Evolutionary conservation across 495 filamentous ascomycete genomes (phyloP), one percentile per base, ranked within the genome.

Genomic region (Cercophora newfieldiana): DNA sequence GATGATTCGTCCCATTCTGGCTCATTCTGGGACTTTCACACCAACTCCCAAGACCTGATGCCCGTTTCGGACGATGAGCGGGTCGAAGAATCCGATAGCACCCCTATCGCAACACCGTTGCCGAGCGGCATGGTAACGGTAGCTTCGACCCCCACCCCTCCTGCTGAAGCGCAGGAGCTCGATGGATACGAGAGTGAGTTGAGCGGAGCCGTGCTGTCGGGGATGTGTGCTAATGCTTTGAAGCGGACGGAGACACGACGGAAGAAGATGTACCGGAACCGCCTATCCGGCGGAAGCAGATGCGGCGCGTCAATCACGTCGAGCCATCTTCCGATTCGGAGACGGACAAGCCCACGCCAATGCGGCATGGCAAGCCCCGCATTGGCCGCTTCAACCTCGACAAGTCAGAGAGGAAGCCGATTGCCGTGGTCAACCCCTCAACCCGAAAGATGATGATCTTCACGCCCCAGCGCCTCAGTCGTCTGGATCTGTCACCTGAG

Each of bases 201-300:
- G 61, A 62, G 33, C 33, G 24, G 24, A 3, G 12, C 71, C 67
- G 69, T 56, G 65, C 64, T 56, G 26, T 21, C n/a, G n/a, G n/a
- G n/a, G 63, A 61, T 33, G 44, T 62, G 64, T 85, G 77, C 90
- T 92, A 85, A 92, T 75, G 44, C 44, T 61, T 60, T 48, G 60
- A 69, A 94, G 91, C 89, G 74, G 91, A 94, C 78, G 91, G 91
- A 61, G 91, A 93, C 68, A 94, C 91, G 44, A 94, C 91, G 68
- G 91, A 94, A 70, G 91, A 94, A 79, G 91, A 93, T 61, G 79
- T 88, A 6, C 87, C 87, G 55, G 85, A 82, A 63, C 80, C 78
- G 21, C 69, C 70, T 75, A 81, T 73, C 81, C 88, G 88, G 44
- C 84, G 85, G 65, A 88, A 85, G 69, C 75, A 80, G 70, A 72